Evolutionary conservation across 2,329 filamentous ascomycete species (phyloP), one percentile per base, ranked within the genome.

Genomic region (Aureobasidium mangrovei): DNA sequence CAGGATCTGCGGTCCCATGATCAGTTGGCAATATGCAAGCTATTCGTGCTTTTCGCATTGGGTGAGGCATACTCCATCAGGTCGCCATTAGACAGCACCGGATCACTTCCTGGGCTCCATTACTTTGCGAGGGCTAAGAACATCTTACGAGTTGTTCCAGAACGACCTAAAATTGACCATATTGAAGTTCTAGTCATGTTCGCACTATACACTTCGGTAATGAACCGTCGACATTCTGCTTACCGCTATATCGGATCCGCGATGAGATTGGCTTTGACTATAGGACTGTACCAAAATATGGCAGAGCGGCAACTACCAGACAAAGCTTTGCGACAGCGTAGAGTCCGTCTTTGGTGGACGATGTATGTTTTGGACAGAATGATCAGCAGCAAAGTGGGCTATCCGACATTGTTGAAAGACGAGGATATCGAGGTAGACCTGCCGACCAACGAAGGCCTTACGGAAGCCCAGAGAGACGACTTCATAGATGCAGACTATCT

Each of bases 161-260:
- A 77, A 45, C 61, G 74, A 0, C 73, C 74, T 0, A 65, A 66
- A 0, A 63, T 76, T 8, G 72, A 75, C 6, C 62, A 70, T 2
- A 67, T 77, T 7, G 74, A 77, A 58, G 65, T 72, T 2, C 59
- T 72, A 5, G 60, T 76, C 1, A 65, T 77, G 3, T 66, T 77
- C 10, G 73, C 71, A 0, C 66, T 76, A 3, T 77, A 75, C 53
- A 74, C 73, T 0, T 65, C 73, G 0, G 64, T 67, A 1, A 60
- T 76, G 3, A 77, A 77, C 42, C 64, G 74, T 8, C 65, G 74
- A 0, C 70, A 76, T 33, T 70, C 70, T 1, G 72, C 74, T 4
- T 73, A 74, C 33, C 63, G 67, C 1, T 63, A 75, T 3, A 70
- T 74, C 0, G 70, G 74, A 18, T 72, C 70, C 0, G 74, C 75